Evolutionary conservation across 1,284 basidiomycete genomes (phyloP).

Genomic region (Exobasidium cylindrosporum): DNA sequence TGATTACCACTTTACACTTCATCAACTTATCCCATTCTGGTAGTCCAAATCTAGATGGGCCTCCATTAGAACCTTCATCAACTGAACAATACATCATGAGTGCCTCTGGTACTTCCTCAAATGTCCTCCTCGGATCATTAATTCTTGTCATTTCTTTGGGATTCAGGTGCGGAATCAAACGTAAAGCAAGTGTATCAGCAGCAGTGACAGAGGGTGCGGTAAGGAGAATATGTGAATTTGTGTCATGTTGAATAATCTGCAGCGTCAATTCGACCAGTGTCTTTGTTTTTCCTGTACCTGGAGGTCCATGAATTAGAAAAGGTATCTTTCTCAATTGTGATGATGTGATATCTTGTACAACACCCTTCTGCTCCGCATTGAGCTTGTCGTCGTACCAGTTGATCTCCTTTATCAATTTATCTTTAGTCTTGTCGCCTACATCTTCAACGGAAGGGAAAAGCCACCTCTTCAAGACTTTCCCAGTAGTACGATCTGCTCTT

Average conservation of each 20-base stretch:
- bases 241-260: conserved; percentile 49
- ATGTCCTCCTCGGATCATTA: conserved; percentile 54
- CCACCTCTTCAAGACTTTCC: conserved; percentile 13
- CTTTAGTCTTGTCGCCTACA: neutral
- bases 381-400: conserved; percentile 10
- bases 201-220: conserved; percentile 56
- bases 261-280: conserved; percentile 54
- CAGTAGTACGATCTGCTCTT: neutral
- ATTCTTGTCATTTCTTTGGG: conserved; percentile 46
- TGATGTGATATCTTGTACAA: conserved; percentile 35
- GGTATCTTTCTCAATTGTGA: conserved; percentile 26
- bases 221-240: conserved; percentile 50
- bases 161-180: conserved; percentile 38
- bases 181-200: conserved; percentile 56
- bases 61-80: neutral
- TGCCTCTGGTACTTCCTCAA: conserved; percentile 54
- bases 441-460: conserved; percentile 11
- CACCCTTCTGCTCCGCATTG: conserved; percentile 23
- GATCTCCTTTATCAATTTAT: conserved; percentile 1
- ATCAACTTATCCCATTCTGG: conserved; percentile 39
- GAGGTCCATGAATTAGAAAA: conserved; percentile 31
- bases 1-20: conserved; percentile 53
- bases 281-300: conserved; percentile 56
- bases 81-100: conserved; percentile 16
- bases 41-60: neutral